Percentiles rank a stretch among this genome's conserved stretches.
Conservation (phyloP, 2,329 filamentous ascomycete genomes). For the Tothia fuscella region DNA sequence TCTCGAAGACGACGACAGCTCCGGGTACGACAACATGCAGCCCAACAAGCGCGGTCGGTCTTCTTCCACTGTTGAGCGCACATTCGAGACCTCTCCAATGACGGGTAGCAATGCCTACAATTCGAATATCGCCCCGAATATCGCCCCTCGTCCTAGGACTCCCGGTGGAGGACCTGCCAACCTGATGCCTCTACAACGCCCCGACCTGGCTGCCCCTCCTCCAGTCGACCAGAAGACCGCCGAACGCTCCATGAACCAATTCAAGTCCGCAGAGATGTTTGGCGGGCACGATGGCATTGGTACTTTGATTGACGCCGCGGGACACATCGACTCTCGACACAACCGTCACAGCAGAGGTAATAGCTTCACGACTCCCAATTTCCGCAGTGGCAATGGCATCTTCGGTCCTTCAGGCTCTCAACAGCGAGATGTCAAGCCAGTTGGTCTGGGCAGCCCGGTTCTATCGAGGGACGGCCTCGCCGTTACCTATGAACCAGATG, state of each 20-base stretch:
- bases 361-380: conserved; percentile 2
- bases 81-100: conserved; percentile 15
- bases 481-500: neutral
- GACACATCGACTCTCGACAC: neutral
- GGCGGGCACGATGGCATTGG: conserved; percentile 4
- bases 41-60: neutral
- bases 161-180: neutral
- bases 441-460: too few relatives aligned
- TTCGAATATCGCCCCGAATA: neutral
- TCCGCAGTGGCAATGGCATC: neutral
- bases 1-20: conserved; percentile 39
- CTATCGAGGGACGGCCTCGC: too few relatives aligned
- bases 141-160: neutral
- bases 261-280: conserved; percentile 3
- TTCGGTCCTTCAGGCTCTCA: neutral
- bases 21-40: conserved; percentile 57
- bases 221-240: too few relatives aligned
- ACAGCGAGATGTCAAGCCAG: neutral
- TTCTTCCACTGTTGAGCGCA: neutral
- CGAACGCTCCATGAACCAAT: conserved; percentile 1
- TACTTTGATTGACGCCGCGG: conserved; percentile 3
- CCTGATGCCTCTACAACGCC: neutral
- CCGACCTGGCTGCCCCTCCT: neutral
- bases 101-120: conserved; percentile 1
- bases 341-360: neutral